Conservation (phyloP, 2,329 filamentous ascomycete genomes). For the Calonectria leucothoes region DNA sequence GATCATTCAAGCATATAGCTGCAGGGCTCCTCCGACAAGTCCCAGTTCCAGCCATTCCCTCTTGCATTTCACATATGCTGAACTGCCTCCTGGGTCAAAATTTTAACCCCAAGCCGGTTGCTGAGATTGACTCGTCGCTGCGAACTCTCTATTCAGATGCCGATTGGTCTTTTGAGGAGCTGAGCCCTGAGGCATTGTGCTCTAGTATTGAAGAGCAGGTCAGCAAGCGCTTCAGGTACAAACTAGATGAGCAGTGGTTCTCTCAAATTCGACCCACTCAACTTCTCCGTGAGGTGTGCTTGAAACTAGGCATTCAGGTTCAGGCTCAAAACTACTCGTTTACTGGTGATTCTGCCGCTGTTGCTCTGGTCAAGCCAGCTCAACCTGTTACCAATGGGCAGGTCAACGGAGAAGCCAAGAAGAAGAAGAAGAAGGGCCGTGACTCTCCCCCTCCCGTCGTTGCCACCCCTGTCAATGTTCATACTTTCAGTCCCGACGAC, state of each 20-base stretch:
- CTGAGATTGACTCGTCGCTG: slow-evolving; percentile 81
- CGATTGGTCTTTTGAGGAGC: slow-evolving; percentile 83
- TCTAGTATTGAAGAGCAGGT: slow-evolving; percentile 79
- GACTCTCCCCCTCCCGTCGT: slow-evolving; percentile 63
- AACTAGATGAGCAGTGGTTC: slow-evolving; percentile 76
- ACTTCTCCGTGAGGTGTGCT: slow-evolving; percentile 85
- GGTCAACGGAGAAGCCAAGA: slow-evolving; percentile 62
- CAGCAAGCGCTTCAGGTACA: slow-evolving; percentile 79
- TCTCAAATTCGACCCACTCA: slow-evolving; percentile 79
- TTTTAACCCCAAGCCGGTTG: slow-evolving; percentile 80
- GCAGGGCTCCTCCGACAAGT: slow-evolving; percentile 83
- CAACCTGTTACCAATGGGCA: slow-evolving; percentile 54
- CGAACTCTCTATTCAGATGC: slow-evolving; percentile 83
- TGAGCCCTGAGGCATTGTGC: slow-evolving; percentile 79
- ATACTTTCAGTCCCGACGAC: slow-evolving; percentile 81
- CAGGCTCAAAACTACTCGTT: slow-evolving; percentile 72
- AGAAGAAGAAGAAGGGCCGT: slow-evolving; percentile 71
- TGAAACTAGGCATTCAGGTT: slow-evolving; percentile 92
- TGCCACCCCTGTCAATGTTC: slow-evolving; percentile 53
- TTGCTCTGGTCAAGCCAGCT: slow-evolving; percentile 45
- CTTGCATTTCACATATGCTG: slow-evolving; percentile 86
- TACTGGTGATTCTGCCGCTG: slow-evolving; percentile 38
- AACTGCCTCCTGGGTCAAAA: slow-evolving; percentile 90
- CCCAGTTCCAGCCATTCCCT: slow-evolving; percentile 81
- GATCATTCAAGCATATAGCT: slow-evolving; percentile 93